These are phyloP conservation scores for Penicillium soppii DNA, from an alignment of 495 filamentous ascomycete genomes.

Conservation along the genomic window DNA sequence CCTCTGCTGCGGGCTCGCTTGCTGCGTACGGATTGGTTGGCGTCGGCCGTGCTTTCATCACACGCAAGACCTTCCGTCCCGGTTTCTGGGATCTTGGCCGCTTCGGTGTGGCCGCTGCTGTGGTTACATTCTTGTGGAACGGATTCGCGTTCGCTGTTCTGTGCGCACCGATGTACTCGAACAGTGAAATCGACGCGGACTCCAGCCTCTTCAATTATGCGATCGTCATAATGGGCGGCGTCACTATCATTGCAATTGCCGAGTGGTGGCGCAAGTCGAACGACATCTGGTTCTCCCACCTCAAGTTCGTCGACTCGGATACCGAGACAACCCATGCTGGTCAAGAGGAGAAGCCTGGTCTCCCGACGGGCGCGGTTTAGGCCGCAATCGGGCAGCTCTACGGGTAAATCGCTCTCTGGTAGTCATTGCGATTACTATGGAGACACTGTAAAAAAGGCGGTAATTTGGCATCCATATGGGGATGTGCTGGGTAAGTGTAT, in stretches of 20 bases:
- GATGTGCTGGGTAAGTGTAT: constrained; percentile 13
- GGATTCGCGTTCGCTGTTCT: constrained; percentile 36
- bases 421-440: not conserved
- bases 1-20: constrained; percentile 35
- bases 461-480: not conserved
- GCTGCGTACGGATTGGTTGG: constrained; percentile 38
- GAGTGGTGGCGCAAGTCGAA: constrained; percentile 40
- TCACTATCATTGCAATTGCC: constrained; percentile 29
- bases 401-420: not conserved
- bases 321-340: constrained; percentile 9
- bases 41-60: constrained; percentile 32
- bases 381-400: not conserved
- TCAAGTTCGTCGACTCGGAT: constrained; percentile 19
- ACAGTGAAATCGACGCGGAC: constrained; percentile 24
- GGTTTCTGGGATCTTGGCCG: constrained; percentile 32
- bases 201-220: constrained; percentile 35
- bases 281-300: constrained; percentile 33
- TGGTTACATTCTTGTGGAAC: constrained; percentile 38
- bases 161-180: constrained; percentile 33
- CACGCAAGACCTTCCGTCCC: constrained; percentile 30
- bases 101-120: constrained; percentile 30
- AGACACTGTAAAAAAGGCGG: not conserved
- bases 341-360: not conserved
- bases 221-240: constrained; percentile 38
- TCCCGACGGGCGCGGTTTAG: not conserved